phyloP scores from a whole-genome alignment of 2,329 filamentous ascomycete genomes.

The Ophiostoma australiae region DNA sequence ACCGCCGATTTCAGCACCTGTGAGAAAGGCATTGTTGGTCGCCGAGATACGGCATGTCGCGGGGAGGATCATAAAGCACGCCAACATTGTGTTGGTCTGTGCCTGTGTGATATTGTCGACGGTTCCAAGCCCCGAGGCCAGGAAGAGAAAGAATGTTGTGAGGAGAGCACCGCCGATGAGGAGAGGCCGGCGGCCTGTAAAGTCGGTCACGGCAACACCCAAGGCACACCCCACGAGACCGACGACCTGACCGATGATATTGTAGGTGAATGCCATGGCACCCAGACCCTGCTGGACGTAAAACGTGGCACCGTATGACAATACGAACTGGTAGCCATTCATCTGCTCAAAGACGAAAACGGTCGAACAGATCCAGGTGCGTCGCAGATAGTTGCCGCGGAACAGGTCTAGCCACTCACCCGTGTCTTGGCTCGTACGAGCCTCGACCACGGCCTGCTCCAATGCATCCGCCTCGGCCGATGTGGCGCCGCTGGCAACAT shows the following conservation, averaged over 20 bases:
- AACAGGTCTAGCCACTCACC: constrained; percentile 14
- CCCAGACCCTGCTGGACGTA: constrained; percentile 26
- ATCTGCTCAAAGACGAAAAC: constrained; percentile 26
- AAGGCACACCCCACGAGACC: constrained; percentile 16
- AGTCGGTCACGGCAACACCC: neutral
- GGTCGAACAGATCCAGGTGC: constrained; percentile 26
- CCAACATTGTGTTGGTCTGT: too few species aligned
- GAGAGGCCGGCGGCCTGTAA: neutral
- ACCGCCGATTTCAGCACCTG: too few species aligned
- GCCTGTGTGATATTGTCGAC: too few species aligned
- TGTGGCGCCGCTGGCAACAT: neutral
- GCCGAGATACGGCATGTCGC: too few species aligned
- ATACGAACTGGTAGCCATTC: constrained; percentile 26
- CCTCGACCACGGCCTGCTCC: neutral
- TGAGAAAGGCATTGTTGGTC: too few species aligned
- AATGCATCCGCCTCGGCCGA: neutral
- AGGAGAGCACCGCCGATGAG: neutral
- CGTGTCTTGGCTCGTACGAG: neutral
- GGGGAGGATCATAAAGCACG: too few species aligned
- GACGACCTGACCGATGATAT: constrained; percentile 25
- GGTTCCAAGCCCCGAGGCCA: too few species aligned
- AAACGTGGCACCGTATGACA: constrained; percentile 21
- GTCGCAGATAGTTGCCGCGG: constrained; percentile 25
- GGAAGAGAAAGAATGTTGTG: neutral
- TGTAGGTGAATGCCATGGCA: constrained; percentile 26